Percentiles rank a stretch among this genome's conserved stretches.
Conservation (phyloP, 2,329 filamentous ascomycete species). For the Colletotrichum spaethianum region DNA sequence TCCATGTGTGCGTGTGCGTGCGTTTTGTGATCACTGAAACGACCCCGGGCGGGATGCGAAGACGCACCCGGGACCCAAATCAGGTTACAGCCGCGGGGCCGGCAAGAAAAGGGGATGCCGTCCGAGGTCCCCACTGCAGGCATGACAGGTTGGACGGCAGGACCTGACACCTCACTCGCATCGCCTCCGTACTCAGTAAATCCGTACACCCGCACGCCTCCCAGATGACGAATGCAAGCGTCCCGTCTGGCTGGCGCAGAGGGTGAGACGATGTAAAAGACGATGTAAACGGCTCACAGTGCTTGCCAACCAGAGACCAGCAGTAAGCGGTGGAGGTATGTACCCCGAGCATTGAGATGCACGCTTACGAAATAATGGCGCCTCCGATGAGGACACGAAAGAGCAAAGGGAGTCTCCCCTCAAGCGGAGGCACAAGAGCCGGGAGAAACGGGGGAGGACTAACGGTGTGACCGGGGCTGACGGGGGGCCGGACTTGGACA, state of each 20-base stretch:
- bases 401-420: neutral
- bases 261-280: neutral
- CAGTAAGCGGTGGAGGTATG: neutral
- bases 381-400: slow-evolving; percentile 3
- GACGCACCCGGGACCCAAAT: slow-evolving; percentile 31
- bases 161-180: slow-evolving; percentile 18
- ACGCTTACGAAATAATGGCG: neutral
- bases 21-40: neutral
- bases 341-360: neutral
- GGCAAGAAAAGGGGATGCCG: slow-evolving; percentile 27
- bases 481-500: slow-evolving; percentile 21
- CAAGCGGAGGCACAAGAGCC: slow-evolving; percentile 22
- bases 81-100: slow-evolving; percentile 34
- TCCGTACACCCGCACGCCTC: neutral
- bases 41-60: slow-evolving; percentile 30
- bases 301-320: neutral
- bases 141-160: slow-evolving; percentile 33
- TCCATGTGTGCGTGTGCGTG: neutral
- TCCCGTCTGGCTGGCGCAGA: neutral
- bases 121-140: slow-evolving; percentile 31
- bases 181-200: slow-evolving; percentile 3
- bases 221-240: neutral
- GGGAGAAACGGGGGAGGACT: slow-evolving; percentile 16
- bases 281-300: neutral
- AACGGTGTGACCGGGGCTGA: slow-evolving; percentile 35